phyloP scores from a whole-genome alignment of 208 protist species.

The Trypanosoma mega region DNA sequence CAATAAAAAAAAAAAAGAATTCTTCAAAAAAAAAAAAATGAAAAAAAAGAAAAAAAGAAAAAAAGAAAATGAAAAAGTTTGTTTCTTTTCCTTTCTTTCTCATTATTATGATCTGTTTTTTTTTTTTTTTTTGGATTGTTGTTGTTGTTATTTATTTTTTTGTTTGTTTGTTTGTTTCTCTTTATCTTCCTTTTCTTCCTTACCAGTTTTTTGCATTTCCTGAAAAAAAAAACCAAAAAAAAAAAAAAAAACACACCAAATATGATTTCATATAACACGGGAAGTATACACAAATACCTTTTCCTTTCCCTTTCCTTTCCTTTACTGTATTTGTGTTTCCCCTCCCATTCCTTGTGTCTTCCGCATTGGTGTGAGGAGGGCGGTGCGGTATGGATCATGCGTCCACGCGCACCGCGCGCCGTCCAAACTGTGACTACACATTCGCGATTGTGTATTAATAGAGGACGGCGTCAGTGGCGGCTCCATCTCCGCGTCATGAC shows the following conservation, averaged over 20 bases:
- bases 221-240: slow-evolving; percentile 18
- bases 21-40: slow-evolving; percentile 14
- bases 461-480: no score
- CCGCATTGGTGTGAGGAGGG: no score
- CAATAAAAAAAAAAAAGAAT: slow-evolving; percentile 17
- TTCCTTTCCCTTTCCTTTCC: no score
- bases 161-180: neutral
- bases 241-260: slow-evolving; percentile 18
- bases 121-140: slow-evolving; percentile 3
- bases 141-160: no score
- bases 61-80: slow-evolving; percentile 23
- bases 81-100: neutral
- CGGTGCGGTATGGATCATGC: no score
- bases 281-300: no score
- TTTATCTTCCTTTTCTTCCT: neutral
- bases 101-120: slow-evolving; percentile 1
- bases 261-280: neutral
- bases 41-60: slow-evolving; percentile 27
- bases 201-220: slow-evolving; percentile 1
- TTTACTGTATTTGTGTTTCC: no score
- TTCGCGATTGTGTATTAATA: no score
- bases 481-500: no score
- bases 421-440: no score
- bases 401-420: no score
- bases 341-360: no score